Evolutionary conservation across 1,139 yeast genomes (phyloP), one percentile per base, ranked within the genome.

Genomic region (Lodderomyces margitis): DNA sequence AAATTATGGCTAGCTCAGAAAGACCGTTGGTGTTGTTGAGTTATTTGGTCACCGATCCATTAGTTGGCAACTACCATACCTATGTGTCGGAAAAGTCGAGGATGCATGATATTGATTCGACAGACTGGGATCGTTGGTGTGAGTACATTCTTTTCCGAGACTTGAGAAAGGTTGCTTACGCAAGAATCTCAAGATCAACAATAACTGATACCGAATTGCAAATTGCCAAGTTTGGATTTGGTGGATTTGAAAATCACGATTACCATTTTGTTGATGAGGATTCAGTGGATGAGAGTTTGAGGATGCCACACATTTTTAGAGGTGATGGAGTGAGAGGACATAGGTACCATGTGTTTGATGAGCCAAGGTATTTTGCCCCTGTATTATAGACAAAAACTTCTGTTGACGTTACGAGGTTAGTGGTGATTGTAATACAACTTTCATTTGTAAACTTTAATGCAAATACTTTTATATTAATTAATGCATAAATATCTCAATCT

Each of bases 111-210:
- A 89, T 92, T 51, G 98, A 92, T 59, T 83, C 91, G 40, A 73
- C 85, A 9, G 98, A 92, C 61, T 87, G 94, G 85, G 98, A 92
- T 59, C 80, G 98, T 67, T 92, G 98, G 98, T 92, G 98, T 68
- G 95, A 92, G 66, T 92, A 92, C 65, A 89, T 92, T 48, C 68
- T 92, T 51, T 92, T 85, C 75, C 86, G 92, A 61, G 83, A 85
- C 46, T 69, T 92, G 64, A 84, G 81, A 61, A 85, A 96, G 62
- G 81, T 87, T 2, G 98, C 95, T 1, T 92, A 92, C 60, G 98
- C 98, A 2, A 81, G 98, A 61, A 85, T 92, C 33, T 83, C 95
- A 37, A 78, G 98, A 58, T 87, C 95, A 7, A 83, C 96, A 2
- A 91, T 92, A 51, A 92, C 98, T 1, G 98, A 92, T 58, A 92